Evolutionary conservation across 495 filamentous ascomycete species (phyloP).

Genomic region (Hypomontagnella monticulosa): DNA sequence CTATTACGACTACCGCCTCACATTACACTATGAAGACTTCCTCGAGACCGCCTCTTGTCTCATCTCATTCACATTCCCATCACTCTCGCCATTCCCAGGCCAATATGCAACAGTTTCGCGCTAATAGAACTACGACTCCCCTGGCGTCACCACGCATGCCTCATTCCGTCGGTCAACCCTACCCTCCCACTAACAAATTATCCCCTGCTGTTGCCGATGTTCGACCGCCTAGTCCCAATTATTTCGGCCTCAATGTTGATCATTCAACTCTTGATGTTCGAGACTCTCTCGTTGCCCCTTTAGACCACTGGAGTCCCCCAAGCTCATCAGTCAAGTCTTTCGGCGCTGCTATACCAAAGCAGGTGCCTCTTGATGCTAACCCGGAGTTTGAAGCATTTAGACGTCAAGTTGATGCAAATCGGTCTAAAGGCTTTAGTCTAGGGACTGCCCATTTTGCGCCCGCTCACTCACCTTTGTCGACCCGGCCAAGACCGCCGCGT

Average conservation of each 20-base stretch:
- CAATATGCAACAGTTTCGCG: constrained; percentile 51
- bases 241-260: constrained; percentile 80
- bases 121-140: constrained; percentile 54
- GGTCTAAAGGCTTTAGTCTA: constrained; percentile 60
- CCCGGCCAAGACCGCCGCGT: constrained; percentile 51
- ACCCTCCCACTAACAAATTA: constrained; percentile 47
- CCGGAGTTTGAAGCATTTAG: constrained; percentile 80
- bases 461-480: constrained; percentile 43
- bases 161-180: constrained; percentile 58
- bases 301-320: constrained; percentile 76
- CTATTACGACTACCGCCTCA: constrained; percentile 22
- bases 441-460: constrained; percentile 57
- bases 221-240: constrained; percentile 74
- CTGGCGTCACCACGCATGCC: constrained; percentile 51
- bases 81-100: constrained; percentile 51
- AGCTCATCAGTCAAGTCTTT: constrained; percentile 74
- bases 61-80: constrained; percentile 48
- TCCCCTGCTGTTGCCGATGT: constrained; percentile 50
- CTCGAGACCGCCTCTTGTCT: constrained; percentile 50
- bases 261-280: constrained; percentile 62
- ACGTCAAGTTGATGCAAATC: constrained; percentile 71
- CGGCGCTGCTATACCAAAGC: constrained; percentile 71
- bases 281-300: constrained; percentile 66
- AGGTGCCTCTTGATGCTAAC: constrained; percentile 75
- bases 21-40: constrained; percentile 61